Evolutionary conservation across 345 rosid genomes (phyloP).

Genomic region (Eucalyptus cladocalyx): DNA sequence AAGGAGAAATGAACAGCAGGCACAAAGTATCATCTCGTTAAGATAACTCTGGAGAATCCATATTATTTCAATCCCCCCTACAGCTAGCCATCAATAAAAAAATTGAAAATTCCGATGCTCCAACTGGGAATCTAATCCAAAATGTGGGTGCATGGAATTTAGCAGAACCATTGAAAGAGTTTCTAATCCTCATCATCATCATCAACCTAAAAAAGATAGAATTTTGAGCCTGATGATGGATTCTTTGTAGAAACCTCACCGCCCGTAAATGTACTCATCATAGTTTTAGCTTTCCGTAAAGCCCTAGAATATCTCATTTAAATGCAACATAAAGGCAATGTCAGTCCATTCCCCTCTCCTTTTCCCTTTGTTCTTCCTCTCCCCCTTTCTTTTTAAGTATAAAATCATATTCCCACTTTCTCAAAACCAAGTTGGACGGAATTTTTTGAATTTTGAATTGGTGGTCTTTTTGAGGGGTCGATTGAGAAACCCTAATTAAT

Average conservation of each 20-base stretch:
- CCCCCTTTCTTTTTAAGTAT: background rate
- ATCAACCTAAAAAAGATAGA: background rate
- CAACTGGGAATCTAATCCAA: background rate
- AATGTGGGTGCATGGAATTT: conserved; percentile 5
- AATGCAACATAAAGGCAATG: conserved; percentile 10
- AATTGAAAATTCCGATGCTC: background rate
- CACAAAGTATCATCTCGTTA: background rate
- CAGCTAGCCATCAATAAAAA: conserved; percentile 9
- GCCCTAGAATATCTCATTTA: conserved; percentile 30
- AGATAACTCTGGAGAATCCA: conserved; percentile 9
- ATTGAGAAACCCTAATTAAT: background rate
- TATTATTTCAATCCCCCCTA: background rate
- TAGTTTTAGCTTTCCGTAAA: conserved; percentile 24
- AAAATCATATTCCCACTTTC: background rate
- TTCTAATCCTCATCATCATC: background rate
- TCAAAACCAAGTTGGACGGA: background rate
- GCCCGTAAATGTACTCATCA: conserved; percentile 37
- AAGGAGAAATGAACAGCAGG: background rate
- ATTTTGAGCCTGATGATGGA: conserved; percentile 7
- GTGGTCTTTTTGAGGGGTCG: background rate
- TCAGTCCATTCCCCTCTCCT: background rate
- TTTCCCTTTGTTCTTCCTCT: background rate
- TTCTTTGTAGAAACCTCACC: conserved; percentile 17
- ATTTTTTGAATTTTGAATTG: background rate
- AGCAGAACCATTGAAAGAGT: background rate